phyloP scores from a whole-genome alignment of 1,284 basidiomycete genomes.

The Apiotrichum montevideense region DNA sequence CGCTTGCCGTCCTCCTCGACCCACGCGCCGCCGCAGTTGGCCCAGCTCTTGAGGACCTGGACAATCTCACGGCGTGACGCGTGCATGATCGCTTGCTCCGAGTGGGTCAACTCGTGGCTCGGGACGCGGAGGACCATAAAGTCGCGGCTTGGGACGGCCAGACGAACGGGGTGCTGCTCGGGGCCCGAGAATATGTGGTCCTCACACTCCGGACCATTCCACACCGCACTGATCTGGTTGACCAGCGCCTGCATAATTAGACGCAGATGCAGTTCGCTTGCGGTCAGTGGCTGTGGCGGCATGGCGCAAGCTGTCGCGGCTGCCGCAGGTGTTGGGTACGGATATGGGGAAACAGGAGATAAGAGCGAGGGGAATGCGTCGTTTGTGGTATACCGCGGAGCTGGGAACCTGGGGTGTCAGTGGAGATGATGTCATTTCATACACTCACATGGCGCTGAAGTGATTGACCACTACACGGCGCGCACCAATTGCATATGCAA shows the following conservation, averaged over 20 bases:
- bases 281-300: constrained; percentile 27
- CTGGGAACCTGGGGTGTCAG: constrained; percentile 22
- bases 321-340: constrained; percentile 23
- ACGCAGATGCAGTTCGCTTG: constrained; percentile 45
- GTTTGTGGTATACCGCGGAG: constrained; percentile 28
- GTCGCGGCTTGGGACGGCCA: constrained; percentile 61
- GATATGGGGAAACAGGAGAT: constrained; percentile 41
- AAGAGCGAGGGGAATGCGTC: constrained; percentile 49
- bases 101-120: constrained; percentile 36
- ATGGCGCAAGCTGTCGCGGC: not conserved
- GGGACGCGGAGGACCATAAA: constrained; percentile 59
- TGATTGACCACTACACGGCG: constrained; percentile 71
- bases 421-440: not conserved
- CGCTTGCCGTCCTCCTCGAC: constrained; percentile 13
- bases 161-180: constrained; percentile 52
- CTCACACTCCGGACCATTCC: constrained; percentile 17
- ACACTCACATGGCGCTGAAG: constrained; percentile 63
- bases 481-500: constrained; percentile 63
- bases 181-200: constrained; percentile 52
- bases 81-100: constrained; percentile 54
- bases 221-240: constrained; percentile 42
- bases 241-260: constrained; percentile 46
- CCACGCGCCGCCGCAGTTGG: constrained; percentile 27
- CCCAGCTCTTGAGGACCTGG: constrained; percentile 51
- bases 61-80: constrained; percentile 67